Conservation (phyloP, 106 monocot genomes). For the Xerophyta viscosa region DNA sequence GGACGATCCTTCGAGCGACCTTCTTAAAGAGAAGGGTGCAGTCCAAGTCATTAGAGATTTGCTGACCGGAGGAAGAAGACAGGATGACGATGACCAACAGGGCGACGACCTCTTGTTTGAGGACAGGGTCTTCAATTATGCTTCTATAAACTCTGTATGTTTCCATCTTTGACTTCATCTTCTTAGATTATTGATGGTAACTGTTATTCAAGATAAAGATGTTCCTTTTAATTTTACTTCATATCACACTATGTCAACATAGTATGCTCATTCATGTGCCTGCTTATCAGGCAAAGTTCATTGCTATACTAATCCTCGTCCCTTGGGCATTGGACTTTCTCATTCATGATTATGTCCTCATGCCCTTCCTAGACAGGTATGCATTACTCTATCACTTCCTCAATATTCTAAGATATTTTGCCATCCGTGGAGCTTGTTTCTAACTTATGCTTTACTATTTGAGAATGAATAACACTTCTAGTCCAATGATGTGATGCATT, state of each 20-base stretch:
- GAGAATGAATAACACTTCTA: too few relatives aligned
- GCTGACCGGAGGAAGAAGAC: conserved; percentile 2
- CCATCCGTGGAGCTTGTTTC: too few relatives aligned
- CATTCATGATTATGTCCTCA: conserved; percentile 84
- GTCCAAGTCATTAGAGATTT: conserved; percentile 31
- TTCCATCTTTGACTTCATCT: not conserved
- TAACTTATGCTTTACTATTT: too few relatives aligned
- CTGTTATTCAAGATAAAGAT: too few relatives aligned
- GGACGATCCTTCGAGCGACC: not conserved
- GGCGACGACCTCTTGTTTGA: conserved; percentile 88
- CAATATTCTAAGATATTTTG: too few relatives aligned
- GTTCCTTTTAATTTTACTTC: not conserved
- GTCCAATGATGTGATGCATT: too few relatives aligned
- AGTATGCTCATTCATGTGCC: too few relatives aligned
- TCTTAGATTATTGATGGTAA: not conserved
- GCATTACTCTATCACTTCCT: too few relatives aligned
- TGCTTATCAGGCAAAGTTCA: conserved; percentile 73
- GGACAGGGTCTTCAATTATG: conserved; percentile 83
- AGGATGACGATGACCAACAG: not conserved
- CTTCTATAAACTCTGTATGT: conserved; percentile 76
- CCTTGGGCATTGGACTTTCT: conserved; percentile 79
- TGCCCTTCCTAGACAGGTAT: conserved; percentile 99
- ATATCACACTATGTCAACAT: not conserved
- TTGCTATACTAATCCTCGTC: conserved; percentile 61
- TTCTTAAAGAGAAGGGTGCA: conserved; percentile 28